Evolutionary conservation across 108 stramenopile genomes (phyloP), one percentile per base, ranked within the genome.

Genomic region (Chaetoceros muelleri): DNA sequence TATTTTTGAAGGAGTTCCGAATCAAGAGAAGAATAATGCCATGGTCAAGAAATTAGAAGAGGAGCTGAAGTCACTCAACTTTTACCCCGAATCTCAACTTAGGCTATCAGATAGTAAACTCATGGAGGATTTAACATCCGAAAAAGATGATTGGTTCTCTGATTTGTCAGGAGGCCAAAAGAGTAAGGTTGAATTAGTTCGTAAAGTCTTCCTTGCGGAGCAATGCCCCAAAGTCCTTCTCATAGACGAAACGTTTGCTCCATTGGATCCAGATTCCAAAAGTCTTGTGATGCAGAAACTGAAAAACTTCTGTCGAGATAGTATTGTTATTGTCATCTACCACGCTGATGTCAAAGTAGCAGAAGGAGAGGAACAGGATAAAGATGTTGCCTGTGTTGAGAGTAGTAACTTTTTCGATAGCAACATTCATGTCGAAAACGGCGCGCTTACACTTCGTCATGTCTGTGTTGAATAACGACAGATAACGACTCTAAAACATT

Each of bases 121-220:
- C 27, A 75, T 81, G 60, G 48, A 48, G 3, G 79, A 84, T 52
- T 64, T 92, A 26, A 61, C 63, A 30, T 76, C 79, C 44, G 82
- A 83, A 31, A 85, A 86, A 72, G 90, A 92, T 45, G 90, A 92
- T 60, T 92, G 90, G 90, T 92, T 92, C 53, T 64, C 69, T 51
- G 82, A 85, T 44, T 60, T 92, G 30, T 84, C 82, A 46, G 90
- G 90, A 55, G 90, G 90, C 10, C 90, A 92, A 67, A 84, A 85
- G 59, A 78, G 80, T 20, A 92, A 92, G 64, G 90, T 87, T 1
- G 90, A 92, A 56, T 65, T 92, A 21, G 86, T 87, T 8, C 55
- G 90, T 21, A 81, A 84, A 54, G 83, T 91, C 8, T 87, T 91
- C 55, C 54, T 91, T 46, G 67, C 74, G 45, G 73, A 81, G 1